Evolutionary conservation across 139 green algal species (phyloP), one percentile per base, ranked within the genome.

Genomic region (Desmodesmus armatus): DNA sequence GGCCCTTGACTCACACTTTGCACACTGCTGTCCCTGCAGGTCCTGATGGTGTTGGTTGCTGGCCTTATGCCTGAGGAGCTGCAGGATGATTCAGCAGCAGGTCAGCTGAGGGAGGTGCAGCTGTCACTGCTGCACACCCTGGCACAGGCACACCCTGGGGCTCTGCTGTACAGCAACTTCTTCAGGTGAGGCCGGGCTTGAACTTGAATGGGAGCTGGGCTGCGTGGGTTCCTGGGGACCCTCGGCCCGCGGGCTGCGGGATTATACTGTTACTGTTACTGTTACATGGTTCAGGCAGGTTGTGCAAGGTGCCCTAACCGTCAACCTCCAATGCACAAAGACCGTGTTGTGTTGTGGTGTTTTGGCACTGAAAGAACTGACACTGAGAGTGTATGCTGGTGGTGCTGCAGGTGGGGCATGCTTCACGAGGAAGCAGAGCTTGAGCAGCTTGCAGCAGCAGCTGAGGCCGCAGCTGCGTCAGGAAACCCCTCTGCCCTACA

Each of bases 21-120:
- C n/a, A n/a, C n/a, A n/a, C n/a, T n/a, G n/a, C n/a, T n/a, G n/a
- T n/a, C n/a, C 51, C 33, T 15, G 3, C 75, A 71, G 13, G 55
- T 80, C 13, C 31, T 79, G 17, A 29, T 79, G 63, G 35, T 86
- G 17, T 51, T 86, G 25, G 80, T 79, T 23, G 80, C 80, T 19
- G 80, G 66, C 1, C 40, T 86, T 2, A 80, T 72, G 66, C 80
- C 69, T 39, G 80, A 86, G 51, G 80, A 86, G 51, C 15, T 79
- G 27, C 49, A 79, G 33, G 67, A 80, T 27, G 51, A 80, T 33
- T 51, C 27, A 35, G 51, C 70, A 53, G 80, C 80, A 33, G 51
- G 31, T 17, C 31, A 47, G 44, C 43, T 85, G 43, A 41, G 60
- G 7, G 49, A 27, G 37, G 47, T 55, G 23, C 80, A 78, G 47